Base-by-base conservation (phyloP, 1,139 yeast species). In the Geotrichum cucujoidarum region DNA sequence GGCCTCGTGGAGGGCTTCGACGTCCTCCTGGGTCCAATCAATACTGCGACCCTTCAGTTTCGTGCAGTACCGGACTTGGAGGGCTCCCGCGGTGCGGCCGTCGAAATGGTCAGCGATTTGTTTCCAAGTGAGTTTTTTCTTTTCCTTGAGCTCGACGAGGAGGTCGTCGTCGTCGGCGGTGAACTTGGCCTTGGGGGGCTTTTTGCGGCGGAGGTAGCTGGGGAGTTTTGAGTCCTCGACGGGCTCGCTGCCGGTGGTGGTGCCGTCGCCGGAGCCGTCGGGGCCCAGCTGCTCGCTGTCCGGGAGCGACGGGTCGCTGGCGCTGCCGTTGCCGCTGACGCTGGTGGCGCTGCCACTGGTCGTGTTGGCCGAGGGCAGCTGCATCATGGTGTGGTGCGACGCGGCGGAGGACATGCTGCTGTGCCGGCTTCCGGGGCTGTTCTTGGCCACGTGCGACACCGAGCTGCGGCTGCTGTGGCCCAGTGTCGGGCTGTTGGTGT, bases 61-160 rank as follows among this genome's bases (percentile, higher is more conserved):
- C 13, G 65, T 61, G 43, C 64, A 62, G 49, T 62, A 62, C 11
- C 65, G 55, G 16, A 62, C 66, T 47, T 62, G 66, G 14, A 62
- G 50, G 1, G 65, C 60, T 3, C 65, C 65, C 1, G 63, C 59
- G 16, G 64, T 55, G 14, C 66, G 55, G 18, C 65, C 65, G 20
- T 57, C 55, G 45, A 62, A 62, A 38, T 59, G 58, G 45, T 57
- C 54, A 10, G 65, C 63, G 41, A 62, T 62, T 40, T 61, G 56
- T 29, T 56, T 56, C 66, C 66, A 62, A 13, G 64, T 54, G 39
- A 62, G 45, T 43, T 58, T 55, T 31, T 54, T 53, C 21, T 50
- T 52, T 40, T 62, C 64, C 43, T 62, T 62, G 43, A 62, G 56
- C 40, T 54, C 56, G 10, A 62, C 55, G 10, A 62, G 55, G 31